These are phyloP conservation scores for Pseudoneurospora amorphoporcata DNA, from an alignment of 495 filamentous ascomycete species.

Conservation along the genomic window DNA sequence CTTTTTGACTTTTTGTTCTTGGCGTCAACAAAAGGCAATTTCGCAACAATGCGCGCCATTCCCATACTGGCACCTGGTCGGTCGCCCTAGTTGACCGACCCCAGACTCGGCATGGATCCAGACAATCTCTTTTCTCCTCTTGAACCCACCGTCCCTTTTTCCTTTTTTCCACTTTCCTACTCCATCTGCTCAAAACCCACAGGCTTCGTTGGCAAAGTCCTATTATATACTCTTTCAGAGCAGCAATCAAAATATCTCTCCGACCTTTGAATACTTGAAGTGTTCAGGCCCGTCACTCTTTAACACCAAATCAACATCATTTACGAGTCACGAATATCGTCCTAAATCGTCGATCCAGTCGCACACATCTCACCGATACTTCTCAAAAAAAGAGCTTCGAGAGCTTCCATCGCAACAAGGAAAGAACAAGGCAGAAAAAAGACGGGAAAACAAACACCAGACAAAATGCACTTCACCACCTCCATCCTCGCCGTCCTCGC, in stretches of 20 bases:
- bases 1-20: not conserved
- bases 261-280: conserved; percentile 30
- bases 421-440: not conserved
- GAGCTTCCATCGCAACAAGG: not conserved
- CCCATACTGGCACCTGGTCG: not conserved
- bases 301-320: not conserved
- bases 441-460: not conserved
- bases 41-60: not conserved
- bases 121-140: not conserved
- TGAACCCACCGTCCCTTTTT: conserved; percentile 1
- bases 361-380: conserved; percentile 15
- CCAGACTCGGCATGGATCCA: not conserved
- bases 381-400: not conserved
- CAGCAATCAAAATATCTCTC: conserved; percentile 1
- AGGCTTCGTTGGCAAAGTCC: conserved; percentile 51
- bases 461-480: conserved; percentile 5
- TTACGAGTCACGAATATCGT: not conserved
- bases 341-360: conserved; percentile 1
- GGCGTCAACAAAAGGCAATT: not conserved
- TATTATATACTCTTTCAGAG: conserved; percentile 24
- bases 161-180: conserved; percentile 2
- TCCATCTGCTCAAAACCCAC: conserved; percentile 17
- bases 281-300: conserved; percentile 31
- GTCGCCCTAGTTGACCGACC: not conserved
- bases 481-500: conserved; percentile 23